Conservation (phyloP, 441 rosid species). For the Adansonia gregorii region DNA sequence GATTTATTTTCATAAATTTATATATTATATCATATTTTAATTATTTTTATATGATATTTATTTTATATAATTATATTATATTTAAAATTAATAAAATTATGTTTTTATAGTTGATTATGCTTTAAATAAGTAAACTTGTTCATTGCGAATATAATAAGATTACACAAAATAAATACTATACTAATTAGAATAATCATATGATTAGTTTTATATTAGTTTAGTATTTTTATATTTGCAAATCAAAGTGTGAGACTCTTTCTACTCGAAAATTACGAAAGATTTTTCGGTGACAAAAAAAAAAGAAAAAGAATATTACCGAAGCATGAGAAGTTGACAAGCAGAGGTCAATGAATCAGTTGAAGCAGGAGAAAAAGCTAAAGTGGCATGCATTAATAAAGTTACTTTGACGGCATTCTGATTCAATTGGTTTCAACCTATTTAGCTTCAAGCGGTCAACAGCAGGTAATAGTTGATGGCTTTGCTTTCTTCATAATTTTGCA, state of each 20-base stretch:
- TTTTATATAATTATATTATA: no score
- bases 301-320: background rate
- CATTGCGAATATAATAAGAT: no score
- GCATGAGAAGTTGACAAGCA: background rate
- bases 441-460: no score
- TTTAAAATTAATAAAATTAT: no score
- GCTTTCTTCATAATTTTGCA: background rate
- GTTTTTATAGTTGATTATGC: no score
- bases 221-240: background rate
- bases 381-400: background rate
- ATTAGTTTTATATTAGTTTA: background rate
- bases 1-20: no score
- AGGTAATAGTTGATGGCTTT: no score
- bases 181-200: background rate
- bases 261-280: background rate
- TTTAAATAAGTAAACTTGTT: no score
- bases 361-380: background rate
- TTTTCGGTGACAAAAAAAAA: background rate
- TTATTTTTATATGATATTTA: no score
- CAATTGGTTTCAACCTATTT: background rate
- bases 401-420: background rate
- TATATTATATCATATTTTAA: no score
- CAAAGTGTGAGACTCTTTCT: background rate
- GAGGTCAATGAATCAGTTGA: background rate
- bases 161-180: no score